phyloP scores from a whole-genome alignment of 2,329 filamentous ascomycete genomes.

The Curvularia verruculosa region DNA sequence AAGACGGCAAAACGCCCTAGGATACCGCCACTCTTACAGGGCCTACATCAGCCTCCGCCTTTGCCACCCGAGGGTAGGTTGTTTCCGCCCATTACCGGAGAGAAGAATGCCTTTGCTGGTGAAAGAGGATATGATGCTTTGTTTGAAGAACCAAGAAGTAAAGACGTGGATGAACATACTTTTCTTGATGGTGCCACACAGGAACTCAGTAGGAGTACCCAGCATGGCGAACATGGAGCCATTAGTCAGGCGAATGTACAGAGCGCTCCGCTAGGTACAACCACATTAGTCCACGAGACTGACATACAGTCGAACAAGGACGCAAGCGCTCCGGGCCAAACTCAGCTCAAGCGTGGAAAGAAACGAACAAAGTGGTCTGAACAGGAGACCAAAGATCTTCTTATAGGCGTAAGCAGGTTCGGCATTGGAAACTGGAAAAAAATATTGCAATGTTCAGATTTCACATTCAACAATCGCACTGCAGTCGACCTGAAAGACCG shows the following conservation, averaged over 20 bases:
- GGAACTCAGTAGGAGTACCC: constrained; percentile 5
- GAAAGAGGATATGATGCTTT: constrained; percentile 19
- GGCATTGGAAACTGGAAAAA: constrained; percentile 70
- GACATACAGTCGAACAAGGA: not conserved
- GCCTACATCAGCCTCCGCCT: constrained; percentile 67
- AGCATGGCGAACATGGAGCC: not conserved
- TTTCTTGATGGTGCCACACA: constrained; percentile 1
- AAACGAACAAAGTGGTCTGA: constrained; percentile 67
- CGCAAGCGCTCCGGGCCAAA: constrained; percentile 7
- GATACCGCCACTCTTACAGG: constrained; percentile 61
- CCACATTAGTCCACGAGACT: not conserved
- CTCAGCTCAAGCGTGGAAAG: constrained; percentile 51
- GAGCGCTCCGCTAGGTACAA: not conserved
- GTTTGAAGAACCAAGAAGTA: constrained; percentile 14
- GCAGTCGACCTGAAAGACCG: constrained; percentile 68
- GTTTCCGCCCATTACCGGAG: constrained; percentile 65
- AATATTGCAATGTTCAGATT: constrained; percentile 63
- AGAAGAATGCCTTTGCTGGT: constrained; percentile 37
- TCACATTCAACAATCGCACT: constrained; percentile 63
- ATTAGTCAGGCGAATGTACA: not conserved
- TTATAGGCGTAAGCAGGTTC: constrained; percentile 64
- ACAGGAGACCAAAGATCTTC: constrained; percentile 64
- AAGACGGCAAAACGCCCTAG: constrained; percentile 44
- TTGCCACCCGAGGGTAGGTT: constrained; percentile 59
- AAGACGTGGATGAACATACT: constrained; percentile 19